Evolutionary conservation across 805 yeast genomes (phyloP), one percentile per base, ranked within the genome.

Genomic region (Kodamaea lidongshanica): DNA sequence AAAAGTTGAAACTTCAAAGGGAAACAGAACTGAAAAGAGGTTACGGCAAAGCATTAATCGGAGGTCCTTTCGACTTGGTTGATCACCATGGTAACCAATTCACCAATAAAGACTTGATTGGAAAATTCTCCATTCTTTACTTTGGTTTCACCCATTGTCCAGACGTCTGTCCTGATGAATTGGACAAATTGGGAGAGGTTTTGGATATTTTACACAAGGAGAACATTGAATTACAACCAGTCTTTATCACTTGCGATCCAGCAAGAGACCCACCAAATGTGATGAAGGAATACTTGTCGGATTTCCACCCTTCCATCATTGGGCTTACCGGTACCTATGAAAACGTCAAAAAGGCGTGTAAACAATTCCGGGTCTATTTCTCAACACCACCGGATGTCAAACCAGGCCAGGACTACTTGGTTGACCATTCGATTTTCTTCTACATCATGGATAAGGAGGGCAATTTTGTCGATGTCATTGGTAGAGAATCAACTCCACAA

Each of bases 361-460:
- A 87, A 57, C 76, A 78, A 44, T 92, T 77, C 60, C 71, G 98
- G 43, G 98, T 92, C 9, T 92, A 92, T 58, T 92, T 92, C 58
- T 85, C 95, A n/a, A 92, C 98, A 1, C 98, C 98, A 3, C 83
- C 88, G 15, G 75, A 86, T 50, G 80, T 92, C 27, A 85, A 87
- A 53, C 92, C 95, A 0, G 97, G 96, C 12, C 95, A 92, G 58
- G 96, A 92, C 46, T 92, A 92, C 52, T 67, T 92, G 38, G 98
- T 92, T 18, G 98, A 92, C 53, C 98, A 92, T 58, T 89, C 97
- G 3, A 87, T 92, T 36, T 92, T 92, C 74, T 89, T 89, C 61
- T 92, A 92, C 51, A 65, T 92, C 46, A 89, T 92, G 96, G 97
- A 92, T 54, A 88, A 95, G n/a, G 96, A 92, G 53, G 98, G 97